Base-by-base conservation (phyloP, 2,329 filamentous ascomycete genomes). In the Aschersonia sp. region DNA sequence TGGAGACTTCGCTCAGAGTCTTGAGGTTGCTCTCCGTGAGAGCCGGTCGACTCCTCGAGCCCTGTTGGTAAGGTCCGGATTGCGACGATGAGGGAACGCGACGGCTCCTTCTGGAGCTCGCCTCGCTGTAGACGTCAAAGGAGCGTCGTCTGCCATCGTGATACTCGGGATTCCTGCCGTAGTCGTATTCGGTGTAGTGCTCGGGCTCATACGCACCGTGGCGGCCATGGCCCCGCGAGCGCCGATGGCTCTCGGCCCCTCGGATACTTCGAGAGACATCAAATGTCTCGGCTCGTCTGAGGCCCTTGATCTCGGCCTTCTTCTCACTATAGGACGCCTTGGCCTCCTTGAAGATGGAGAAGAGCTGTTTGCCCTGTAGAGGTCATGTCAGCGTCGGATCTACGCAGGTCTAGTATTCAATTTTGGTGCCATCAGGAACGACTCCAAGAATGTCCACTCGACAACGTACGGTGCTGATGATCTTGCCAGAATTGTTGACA, bases 311-410 rank as follows among this genome's bases (percentile, higher is more conserved):
- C 55, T 88, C 80, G 6, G 86, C 83, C 64, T 94, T 95, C 60
- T 86, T 86, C 59, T 94, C 87, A 49, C 82, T 76, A 66, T 97
- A 97, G 50, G 86, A 85, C 47, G 82, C 79, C 61, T 87, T 87
- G 53, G 89, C 90, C 62, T 96, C 88, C 63, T 87, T 94, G 73
- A 94, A 94, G 60, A 96, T 83, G 61, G 81, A 83, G 59, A 94
- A 78, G 30, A 97, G 72, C 57, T 95, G 86, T 68, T 94, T 95
- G 60, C 87, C 87, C 87, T 94, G 59, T 45, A 33, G 1, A 33
- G 41, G 11, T 10, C 8, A 8, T 29, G 50, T 50, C n/a, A 51
- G 45, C 31, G 4, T 6, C 22, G 22, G 22, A 3, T 22, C 3
- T 22, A 22, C 35, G 35, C 35, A 9, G 35, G 35, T 39, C 35